Evolutionary conservation across 2,329 filamentous ascomycete species (phyloP).

Genomic region (Claviceps quebecensis): DNA sequence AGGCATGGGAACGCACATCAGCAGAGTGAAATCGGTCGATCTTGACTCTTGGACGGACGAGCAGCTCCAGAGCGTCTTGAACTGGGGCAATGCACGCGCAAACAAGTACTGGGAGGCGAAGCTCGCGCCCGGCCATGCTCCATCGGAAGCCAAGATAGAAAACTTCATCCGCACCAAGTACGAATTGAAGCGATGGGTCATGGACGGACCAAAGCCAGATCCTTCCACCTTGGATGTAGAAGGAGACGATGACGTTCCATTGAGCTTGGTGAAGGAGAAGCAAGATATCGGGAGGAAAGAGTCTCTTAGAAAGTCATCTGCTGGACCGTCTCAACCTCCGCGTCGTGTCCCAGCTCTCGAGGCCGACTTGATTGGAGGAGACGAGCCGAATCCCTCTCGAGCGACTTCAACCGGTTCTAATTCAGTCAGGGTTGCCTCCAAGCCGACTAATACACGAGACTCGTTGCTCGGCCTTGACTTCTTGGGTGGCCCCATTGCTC

Average conservation of each 20-base stretch:
- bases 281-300: constrained; percentile 47
- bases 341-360: constrained; percentile 29
- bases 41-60: constrained; percentile 98
- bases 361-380: constrained; percentile 73
- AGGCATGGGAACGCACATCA: constrained; percentile 98
- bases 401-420: constrained; percentile 61
- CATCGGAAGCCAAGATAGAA: constrained; percentile 95
- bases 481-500: constrained; percentile 58
- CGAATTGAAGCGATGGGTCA: constrained; percentile 97
- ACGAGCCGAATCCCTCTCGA: constrained; percentile 52
- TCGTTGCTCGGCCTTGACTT: constrained; percentile 89
- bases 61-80: constrained; percentile 83
- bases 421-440: constrained; percentile 41
- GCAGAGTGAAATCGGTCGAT: constrained; percentile 93
- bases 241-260: constrained; percentile 68
- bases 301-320: constrained; percentile 45
- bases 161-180: constrained; percentile 99
- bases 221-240: constrained; percentile 74
- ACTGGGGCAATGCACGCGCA: constrained; percentile 89
- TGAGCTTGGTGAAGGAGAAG: constrained; percentile 52
- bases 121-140: constrained; percentile 76
- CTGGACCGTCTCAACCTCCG: constrained; percentile 28
- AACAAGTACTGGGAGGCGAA: constrained; percentile 99
- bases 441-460: constrained; percentile 63
- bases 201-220: constrained; percentile 91